Conservation (phyloP, 805 yeast species). For the Ogataea wickerhamii region DNA sequence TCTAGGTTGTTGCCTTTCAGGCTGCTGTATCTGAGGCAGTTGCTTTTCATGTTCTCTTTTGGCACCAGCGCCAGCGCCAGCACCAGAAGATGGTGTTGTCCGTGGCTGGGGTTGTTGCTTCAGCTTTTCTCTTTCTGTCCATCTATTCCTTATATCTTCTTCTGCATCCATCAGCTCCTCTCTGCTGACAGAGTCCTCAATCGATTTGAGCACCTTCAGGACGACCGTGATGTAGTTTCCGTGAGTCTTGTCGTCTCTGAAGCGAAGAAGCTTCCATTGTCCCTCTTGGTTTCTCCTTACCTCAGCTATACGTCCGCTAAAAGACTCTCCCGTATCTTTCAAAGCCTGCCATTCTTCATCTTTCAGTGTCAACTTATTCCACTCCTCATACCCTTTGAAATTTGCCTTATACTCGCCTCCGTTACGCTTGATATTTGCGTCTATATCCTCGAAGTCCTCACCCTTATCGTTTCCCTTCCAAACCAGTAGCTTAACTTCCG, state of each 20-base stretch:
- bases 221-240: conserved; percentile 86
- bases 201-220: conserved; percentile 76
- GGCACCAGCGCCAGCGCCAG: background rate
- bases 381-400: conserved; percentile 54
- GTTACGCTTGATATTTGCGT: conserved; percentile 32
- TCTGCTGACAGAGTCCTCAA: conserved; percentile 78
- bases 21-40: conserved; percentile 3
- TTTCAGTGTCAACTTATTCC: conserved; percentile 56
- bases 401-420: conserved; percentile 31
- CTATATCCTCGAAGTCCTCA: conserved; percentile 34
- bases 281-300: conserved; percentile 65
- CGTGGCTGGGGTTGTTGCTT: conserved; percentile 24
- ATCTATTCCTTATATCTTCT: conserved; percentile 50
- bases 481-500: conserved; percentile 60
- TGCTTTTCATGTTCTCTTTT: background rate
- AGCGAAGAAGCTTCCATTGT: conserved; percentile 80
- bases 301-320: conserved; percentile 87
- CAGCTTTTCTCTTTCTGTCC: conserved; percentile 55
- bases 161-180: conserved; percentile 67
- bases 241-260: conserved; percentile 87
- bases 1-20: too few species aligned
- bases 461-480: conserved; percentile 64
- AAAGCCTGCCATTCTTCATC: conserved; percentile 80
- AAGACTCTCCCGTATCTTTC: conserved; percentile 69
- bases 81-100: conserved; percentile 2